Conservation (phyloP, 805 yeast species). For the Kodamaea kakaduensis region DNA sequence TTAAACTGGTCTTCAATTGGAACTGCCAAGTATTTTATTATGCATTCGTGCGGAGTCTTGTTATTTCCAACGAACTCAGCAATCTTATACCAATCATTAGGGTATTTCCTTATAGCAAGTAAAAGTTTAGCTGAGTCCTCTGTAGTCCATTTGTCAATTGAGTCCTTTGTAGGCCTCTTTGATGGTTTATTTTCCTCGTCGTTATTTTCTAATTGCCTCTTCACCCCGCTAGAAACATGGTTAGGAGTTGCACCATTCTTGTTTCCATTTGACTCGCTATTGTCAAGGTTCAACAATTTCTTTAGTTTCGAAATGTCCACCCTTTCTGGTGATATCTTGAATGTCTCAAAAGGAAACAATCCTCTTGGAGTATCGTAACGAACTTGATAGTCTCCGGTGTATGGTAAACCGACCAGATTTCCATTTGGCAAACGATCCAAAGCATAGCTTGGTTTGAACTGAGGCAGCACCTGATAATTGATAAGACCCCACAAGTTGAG, state of each 20-base stretch:
- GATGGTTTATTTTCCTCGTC: slow-evolving; percentile 2
- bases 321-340: slow-evolving; percentile 58
- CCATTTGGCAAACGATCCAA: slow-evolving; percentile 49
- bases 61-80: slow-evolving; percentile 60
- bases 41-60: slow-evolving; percentile 74
- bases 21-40: slow-evolving; percentile 69
- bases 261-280: slow-evolving; percentile 2
- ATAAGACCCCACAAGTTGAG: slow-evolving; percentile 90
- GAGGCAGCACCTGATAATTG: slow-evolving; percentile 87
- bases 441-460: slow-evolving; percentile 58
- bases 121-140: slow-evolving; percentile 59
- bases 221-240: slow-evolving; percentile 6
- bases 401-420: slow-evolving; percentile 53
- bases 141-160: slow-evolving; percentile 56
- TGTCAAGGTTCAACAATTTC: slow-evolving; percentile 19
- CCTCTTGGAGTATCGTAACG: slow-evolving; percentile 90
- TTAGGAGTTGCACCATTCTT: slow-evolving; percentile 8
- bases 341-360: slow-evolving; percentile 83
- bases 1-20: slow-evolving; percentile 75
- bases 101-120: slow-evolving; percentile 56
- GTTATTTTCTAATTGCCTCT: too few species aligned
- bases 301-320: slow-evolving; percentile 37
- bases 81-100: slow-evolving; percentile 77
- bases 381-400: slow-evolving; percentile 71
- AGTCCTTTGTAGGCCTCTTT: slow-evolving; percentile 4